Evolutionary conservation across 2,329 filamentous ascomycete species (phyloP).

Genomic region (Stemphylium lycopersici): DNA sequence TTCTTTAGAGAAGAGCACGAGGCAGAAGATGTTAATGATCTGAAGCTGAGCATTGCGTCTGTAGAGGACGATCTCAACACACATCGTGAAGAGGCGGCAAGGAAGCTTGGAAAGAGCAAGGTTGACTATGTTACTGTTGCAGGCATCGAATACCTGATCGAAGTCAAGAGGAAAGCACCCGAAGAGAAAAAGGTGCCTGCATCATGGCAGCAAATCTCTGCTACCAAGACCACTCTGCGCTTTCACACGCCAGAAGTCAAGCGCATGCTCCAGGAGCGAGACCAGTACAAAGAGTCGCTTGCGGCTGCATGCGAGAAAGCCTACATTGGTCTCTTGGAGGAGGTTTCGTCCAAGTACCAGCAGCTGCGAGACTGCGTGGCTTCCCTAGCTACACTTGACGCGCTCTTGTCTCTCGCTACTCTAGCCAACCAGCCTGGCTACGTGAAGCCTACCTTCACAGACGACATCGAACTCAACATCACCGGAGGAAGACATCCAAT

Average conservation of each 20-base stretch:
- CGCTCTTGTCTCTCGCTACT: conserved; percentile 82
- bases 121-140: conserved; percentile 82
- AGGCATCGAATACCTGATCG: conserved; percentile 93
- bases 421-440: conserved; percentile 89
- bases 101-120: conserved; percentile 72
- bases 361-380: conserved; percentile 86
- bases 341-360: conserved; percentile 85
- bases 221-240: conserved; percentile 88
- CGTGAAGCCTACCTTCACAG: conserved; percentile 72
- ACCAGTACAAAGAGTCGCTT: conserved; percentile 92
- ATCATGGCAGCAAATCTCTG: conserved; percentile 92
- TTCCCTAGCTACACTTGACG: conserved; percentile 85
- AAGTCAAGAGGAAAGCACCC: conserved; percentile 73
- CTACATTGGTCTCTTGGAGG: conserved; percentile 72
- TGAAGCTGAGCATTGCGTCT: conserved; percentile 90
- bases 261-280: conserved; percentile 80
- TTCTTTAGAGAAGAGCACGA: conserved; percentile 91
- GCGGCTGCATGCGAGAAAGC: conserved; percentile 89
- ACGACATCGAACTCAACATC: conserved; percentile 72
- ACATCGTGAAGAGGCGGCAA: conserved; percentile 73
- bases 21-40: conserved; percentile 84
- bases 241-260: conserved; percentile 95
- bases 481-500: conserved; percentile 86
- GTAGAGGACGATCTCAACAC: conserved; percentile 87
- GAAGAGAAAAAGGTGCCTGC: conserved; percentile 87